These are phyloP conservation scores for Alliaria petiolata DNA, from an alignment of 345 rosid genomes.

Conservation along the genomic window DNA sequence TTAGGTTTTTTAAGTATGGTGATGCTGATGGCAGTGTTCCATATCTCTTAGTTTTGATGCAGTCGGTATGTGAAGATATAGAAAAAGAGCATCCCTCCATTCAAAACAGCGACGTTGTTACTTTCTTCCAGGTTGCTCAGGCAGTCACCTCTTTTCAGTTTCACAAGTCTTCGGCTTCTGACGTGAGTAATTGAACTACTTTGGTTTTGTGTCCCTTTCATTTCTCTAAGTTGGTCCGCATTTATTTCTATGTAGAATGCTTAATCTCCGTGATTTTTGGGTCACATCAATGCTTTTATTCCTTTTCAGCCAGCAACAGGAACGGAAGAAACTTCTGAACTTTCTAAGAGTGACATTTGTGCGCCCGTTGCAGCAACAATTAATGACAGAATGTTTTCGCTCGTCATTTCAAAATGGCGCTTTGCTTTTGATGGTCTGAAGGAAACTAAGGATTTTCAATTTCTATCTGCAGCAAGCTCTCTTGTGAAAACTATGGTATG, in stretches of 20 bases:
- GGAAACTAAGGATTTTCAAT: slow-evolving; percentile 73
- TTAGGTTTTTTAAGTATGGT: background rate
- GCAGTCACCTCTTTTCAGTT: slow-evolving; percentile 73
- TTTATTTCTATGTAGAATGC: background rate
- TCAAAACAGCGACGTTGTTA: slow-evolving; percentile 68
- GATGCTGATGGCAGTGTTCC: slow-evolving; percentile 25
- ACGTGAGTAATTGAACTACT: slow-evolving; percentile 47
- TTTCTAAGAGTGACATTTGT: slow-evolving; percentile 68
- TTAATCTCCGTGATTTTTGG: background rate
- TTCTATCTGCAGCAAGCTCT: slow-evolving; percentile 74
- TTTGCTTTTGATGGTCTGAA: slow-evolving; percentile 76
- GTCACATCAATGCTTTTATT: background rate
- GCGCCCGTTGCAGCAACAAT: slow-evolving; percentile 93
- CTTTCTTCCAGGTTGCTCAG: slow-evolving; percentile 80
- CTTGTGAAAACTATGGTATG: slow-evolving; percentile 81
- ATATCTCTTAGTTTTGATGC: slow-evolving; percentile 65
- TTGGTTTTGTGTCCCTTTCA: background rate
- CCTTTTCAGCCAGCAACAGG: slow-evolving; percentile 42
- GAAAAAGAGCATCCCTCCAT: slow-evolving; percentile 80
- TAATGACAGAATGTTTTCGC: slow-evolving; percentile 81
- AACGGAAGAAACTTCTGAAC: slow-evolving; percentile 37
- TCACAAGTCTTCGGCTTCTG: slow-evolving; percentile 52
- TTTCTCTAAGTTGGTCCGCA: background rate
- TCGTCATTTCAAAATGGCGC: slow-evolving; percentile 84
- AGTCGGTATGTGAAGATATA: slow-evolving; percentile 74